Evolutionary conservation across 1,139 yeast species (phyloP).

Genomic region (Yamadazyma trypodendri): DNA sequence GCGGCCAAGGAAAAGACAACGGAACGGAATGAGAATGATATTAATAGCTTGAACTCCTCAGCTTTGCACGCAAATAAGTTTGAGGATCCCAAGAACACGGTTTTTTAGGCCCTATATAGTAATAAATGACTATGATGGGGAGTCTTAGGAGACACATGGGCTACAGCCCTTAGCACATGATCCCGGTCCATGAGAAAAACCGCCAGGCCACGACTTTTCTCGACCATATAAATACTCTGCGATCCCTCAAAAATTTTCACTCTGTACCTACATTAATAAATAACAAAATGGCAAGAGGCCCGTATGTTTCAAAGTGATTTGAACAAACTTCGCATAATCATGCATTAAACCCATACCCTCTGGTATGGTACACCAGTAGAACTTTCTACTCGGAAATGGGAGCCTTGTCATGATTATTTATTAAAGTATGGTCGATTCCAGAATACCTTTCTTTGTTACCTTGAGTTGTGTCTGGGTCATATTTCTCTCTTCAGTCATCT

Average conservation of each 20-base stretch:
- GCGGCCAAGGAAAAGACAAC: constrained; percentile 4
- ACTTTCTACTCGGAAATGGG: constrained; percentile 18
- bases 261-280: constrained; percentile 5
- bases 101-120: constrained; percentile 19
- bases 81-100: constrained; percentile 35
- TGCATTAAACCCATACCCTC: constrained; percentile 10
- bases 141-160: background rate
- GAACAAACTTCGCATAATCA: constrained; percentile 7
- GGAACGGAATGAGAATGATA: constrained; percentile 22
- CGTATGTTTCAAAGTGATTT: constrained; percentile 51
- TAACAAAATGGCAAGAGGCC: constrained; percentile 89
- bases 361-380: constrained; percentile 13
- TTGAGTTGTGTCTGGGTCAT: too few species aligned
- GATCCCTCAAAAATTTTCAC: background rate
- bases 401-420: constrained; percentile 31
- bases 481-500: too few species aligned
- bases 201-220: background rate
- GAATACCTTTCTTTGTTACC: background rate
- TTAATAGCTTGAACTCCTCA: constrained; percentile 21
- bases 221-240: background rate
- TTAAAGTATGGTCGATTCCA: constrained; percentile 5
- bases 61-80: constrained; percentile 20
- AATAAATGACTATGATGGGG: too few species aligned
- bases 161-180: constrained; percentile 1
- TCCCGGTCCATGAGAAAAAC: too few species aligned